phyloP scores from a whole-genome alignment of 768 basidiomycete genomes.

The Gymnopilus dilepis region DNA sequence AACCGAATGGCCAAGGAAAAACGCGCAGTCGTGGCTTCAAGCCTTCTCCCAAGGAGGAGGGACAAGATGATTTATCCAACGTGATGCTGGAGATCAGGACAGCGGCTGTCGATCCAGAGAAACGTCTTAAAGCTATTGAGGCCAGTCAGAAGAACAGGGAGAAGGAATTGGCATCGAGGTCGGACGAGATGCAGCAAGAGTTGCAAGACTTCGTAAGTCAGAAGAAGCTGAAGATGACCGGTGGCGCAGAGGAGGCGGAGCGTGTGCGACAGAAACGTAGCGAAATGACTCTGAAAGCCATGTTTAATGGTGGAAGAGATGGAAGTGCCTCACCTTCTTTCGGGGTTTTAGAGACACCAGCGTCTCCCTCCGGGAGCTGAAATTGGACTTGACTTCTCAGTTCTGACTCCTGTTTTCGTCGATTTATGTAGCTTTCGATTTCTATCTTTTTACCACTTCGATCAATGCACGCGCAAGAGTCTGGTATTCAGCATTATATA shows the following conservation, averaged over 20 bases:
- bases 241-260: constrained; percentile 91
- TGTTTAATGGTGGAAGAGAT: constrained; percentile 57
- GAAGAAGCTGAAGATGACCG: constrained; percentile 94
- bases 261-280: constrained; percentile 84
- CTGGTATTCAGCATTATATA: background rate
- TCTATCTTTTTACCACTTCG: background rate
- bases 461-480: background rate
- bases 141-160: constrained; percentile 82
- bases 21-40: constrained; percentile 55
- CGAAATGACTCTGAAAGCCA: constrained; percentile 85
- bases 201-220: constrained; percentile 83
- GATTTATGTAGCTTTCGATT: background rate
- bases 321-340: constrained; percentile 22
- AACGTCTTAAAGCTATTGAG: constrained; percentile 91
- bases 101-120: constrained; percentile 80
- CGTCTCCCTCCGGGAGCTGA: background rate
- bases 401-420: background rate
- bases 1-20: constrained; percentile 46
- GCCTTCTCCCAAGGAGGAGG: constrained; percentile 69
- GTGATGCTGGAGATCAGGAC: constrained; percentile 93
- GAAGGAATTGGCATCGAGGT: constrained; percentile 70
- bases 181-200: constrained; percentile 88
- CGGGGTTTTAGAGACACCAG: constrained; percentile 20
- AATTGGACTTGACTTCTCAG: background rate
- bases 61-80: constrained; percentile 67